Evolutionary conservation across 768 basidiomycete genomes (phyloP).

Genomic region (Rhizopogon vesiculosus): DNA sequence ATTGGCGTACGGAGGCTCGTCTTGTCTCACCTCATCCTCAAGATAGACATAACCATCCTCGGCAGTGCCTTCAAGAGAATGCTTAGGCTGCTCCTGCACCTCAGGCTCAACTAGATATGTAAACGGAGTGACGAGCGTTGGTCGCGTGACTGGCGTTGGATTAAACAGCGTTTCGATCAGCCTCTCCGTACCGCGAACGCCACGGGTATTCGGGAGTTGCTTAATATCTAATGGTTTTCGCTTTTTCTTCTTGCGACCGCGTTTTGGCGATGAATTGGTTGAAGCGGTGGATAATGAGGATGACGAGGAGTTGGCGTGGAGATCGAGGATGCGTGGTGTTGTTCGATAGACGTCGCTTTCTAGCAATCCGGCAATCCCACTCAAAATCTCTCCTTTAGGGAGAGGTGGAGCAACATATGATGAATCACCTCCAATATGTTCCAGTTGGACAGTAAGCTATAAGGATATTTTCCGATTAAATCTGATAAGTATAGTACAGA

Average conservation of each 20-base stretch:
- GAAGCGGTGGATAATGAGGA: slow-evolving; percentile 26
- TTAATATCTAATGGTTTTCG: slow-evolving; percentile 25
- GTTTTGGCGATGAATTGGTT: slow-evolving; percentile 11
- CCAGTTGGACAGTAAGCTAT: slow-evolving; percentile 58
- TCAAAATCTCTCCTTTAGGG: slow-evolving; percentile 68
- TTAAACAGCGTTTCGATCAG: slow-evolving; percentile 82
- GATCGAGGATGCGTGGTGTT: slow-evolving; percentile 46
- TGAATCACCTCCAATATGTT: slow-evolving; percentile 48
- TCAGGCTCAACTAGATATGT: slow-evolving; percentile 30
- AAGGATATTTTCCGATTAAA: background rate
- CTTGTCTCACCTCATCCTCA: slow-evolving; percentile 1
- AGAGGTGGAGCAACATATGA: slow-evolving; percentile 62
- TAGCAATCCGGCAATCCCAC: slow-evolving; percentile 59
- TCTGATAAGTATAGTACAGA: background rate
- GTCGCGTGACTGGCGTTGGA: slow-evolving; percentile 44
- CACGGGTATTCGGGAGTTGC: slow-evolving; percentile 47
- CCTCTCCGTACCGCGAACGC: slow-evolving; percentile 61
- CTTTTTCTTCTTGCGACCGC: slow-evolving; percentile 13
- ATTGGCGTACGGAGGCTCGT: slow-evolving; percentile 18
- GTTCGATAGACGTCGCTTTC: slow-evolving; percentile 50
- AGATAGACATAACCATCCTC: background rate
- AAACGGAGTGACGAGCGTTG: slow-evolving; percentile 25
- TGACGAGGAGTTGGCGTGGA: slow-evolving; percentile 30
- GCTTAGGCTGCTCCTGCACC: background rate
- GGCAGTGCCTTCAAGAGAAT: background rate